phyloP scores from a whole-genome alignment of 495 filamentous ascomycete genomes.

The Podospora pseudoanserina region DNA sequence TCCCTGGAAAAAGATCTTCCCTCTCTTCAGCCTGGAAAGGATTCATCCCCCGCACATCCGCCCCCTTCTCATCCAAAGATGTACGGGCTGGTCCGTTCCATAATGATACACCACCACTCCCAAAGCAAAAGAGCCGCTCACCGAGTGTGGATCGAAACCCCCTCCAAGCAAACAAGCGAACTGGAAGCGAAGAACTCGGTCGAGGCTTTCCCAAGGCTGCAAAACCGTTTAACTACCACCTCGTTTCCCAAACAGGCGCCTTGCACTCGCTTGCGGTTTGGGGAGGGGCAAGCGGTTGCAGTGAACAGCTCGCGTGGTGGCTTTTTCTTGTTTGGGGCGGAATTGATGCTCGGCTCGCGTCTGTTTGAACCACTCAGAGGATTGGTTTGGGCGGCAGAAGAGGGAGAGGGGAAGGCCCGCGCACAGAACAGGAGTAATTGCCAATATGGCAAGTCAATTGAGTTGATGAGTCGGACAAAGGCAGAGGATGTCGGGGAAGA shows the following conservation, averaged over 20 bases:
- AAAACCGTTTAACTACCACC: neutral
- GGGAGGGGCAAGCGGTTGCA: neutral
- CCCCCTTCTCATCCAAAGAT: neutral
- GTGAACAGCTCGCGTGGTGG: neutral
- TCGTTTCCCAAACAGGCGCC: neutral
- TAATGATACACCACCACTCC: neutral
- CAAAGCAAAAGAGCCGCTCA: conserved; percentile 25
- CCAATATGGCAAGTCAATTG: neutral
- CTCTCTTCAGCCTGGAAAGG: neutral
- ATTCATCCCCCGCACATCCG: neutral
- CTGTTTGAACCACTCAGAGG: neutral
- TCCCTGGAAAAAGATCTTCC: neutral
- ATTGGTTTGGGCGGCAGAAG: neutral
- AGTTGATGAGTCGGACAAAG: neutral
- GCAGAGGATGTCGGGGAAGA: neutral
- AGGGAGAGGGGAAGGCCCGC: neutral
- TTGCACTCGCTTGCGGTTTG: neutral
- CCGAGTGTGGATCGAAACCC: conserved; percentile 20
- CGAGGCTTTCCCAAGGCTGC: neutral
- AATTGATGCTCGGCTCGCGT: neutral
- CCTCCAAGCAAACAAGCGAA: conserved; percentile 15
- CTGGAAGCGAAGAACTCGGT: neutral
- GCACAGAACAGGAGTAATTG: neutral
- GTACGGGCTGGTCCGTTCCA: conserved; percentile 24
- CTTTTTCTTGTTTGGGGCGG: neutral